Base-by-base conservation (phyloP, 257 asterid genomes). In the Gynochthodes officinalis region DNA sequence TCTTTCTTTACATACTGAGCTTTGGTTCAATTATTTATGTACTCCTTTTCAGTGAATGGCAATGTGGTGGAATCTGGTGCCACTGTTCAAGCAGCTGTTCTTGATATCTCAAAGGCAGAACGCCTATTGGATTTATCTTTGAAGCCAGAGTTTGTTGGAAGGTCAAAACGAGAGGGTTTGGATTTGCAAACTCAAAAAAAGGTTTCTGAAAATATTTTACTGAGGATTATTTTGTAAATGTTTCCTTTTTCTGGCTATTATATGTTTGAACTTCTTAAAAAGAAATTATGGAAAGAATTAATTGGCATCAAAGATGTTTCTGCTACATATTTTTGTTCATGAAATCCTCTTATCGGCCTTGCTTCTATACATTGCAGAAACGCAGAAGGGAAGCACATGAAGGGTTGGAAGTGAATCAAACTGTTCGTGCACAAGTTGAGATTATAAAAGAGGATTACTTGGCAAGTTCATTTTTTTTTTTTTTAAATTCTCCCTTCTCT, bases 41-140 rank as follows among this genome's bases (percentile, higher is more conserved):
- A 37, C 27, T 76, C 73, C 44, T 75, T 78, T 85, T 75, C 93
- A 95, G 99, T 90, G 86, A 88, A 86, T 67, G 96, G 85, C 69
- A 76, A 79, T 75, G 70, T 71, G 25, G 46, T 86, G 82, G 88
- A 86, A 60, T 72, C 67, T 43, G 87, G 88, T 77, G 82, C 92
- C 61, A 80, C 84, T 77, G 75, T 95, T 59, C 82, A 54, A 71
- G 96, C 96, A 73, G 83, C 87, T 44, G 91, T 95, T 81, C 96
- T 95, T 72, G 99, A 95, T 84, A 86, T 92, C 81, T 89, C 98
- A 37, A 90, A 79, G 87, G 83, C 83, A 69, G 99, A 92, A 32
- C 93, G 90, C 78, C 90, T 95, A 35, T 92, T 95, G 75, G 99
- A 95, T 79, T 82, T 95, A 71, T 90, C 98, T 66, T 63, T 92